Percentiles rank a stretch among this genome's conserved stretches.
Evolutionary conservation across 192 early-diverging fungal genomes (phyloP).

Genomic region (Diversispora eburnea): DNA sequence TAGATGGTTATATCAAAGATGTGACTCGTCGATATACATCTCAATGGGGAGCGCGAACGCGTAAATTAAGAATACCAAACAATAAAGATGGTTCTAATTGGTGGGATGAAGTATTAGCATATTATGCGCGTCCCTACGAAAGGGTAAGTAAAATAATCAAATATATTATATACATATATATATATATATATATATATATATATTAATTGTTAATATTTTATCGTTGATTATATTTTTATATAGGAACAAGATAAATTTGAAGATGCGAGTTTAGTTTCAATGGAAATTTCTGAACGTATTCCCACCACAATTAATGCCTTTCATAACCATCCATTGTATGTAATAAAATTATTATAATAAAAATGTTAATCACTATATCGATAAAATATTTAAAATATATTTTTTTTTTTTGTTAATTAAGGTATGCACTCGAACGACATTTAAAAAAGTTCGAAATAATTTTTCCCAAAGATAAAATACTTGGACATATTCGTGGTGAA

Average conservation of each 20-base stretch:
- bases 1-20: slow-evolving; percentile 54
- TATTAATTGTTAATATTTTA: neutral
- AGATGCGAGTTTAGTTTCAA: slow-evolving; percentile 44
- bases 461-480: slow-evolving; percentile 60
- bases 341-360: neutral
- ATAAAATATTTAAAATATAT: neutral
- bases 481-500: slow-evolving; percentile 76
- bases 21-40: slow-evolving; percentile 66
- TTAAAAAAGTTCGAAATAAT: slow-evolving; percentile 76
- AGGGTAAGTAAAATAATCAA: slow-evolving; percentile 23
- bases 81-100: slow-evolving; percentile 39
- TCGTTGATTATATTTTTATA: neutral
- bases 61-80: slow-evolving; percentile 43
- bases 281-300: slow-evolving; percentile 58
- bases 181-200: neutral
- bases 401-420: slow-evolving; percentile 23
- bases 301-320: slow-evolving; percentile 75
- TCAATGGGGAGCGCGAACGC: slow-evolving; percentile 50
- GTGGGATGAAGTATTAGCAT: slow-evolving; percentile 43
- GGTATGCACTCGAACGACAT: slow-evolving; percentile 82
- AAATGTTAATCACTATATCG: neutral
- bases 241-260: slow-evolving; percentile 43
- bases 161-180: neutral
- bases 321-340: slow-evolving; percentile 77
- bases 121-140: slow-evolving; percentile 33